Conservation (phyloP, 805 yeast genomes). For the Geotrichum ghanense region DNA sequence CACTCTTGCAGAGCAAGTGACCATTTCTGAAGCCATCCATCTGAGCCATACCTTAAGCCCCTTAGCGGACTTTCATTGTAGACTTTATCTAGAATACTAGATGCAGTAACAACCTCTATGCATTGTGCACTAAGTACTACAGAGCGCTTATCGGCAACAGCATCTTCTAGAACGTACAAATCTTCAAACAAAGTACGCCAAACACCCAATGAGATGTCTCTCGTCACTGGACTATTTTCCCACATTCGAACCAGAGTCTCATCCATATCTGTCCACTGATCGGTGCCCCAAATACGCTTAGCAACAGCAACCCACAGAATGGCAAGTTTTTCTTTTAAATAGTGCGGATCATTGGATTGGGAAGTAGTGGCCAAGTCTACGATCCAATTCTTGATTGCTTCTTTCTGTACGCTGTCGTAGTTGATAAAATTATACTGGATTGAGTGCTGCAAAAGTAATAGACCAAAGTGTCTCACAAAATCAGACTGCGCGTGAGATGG, state of each 20-base stretch:
- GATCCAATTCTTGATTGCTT: slow-evolving; percentile 74
- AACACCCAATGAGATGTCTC: slow-evolving; percentile 70
- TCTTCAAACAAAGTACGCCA: slow-evolving; percentile 88
- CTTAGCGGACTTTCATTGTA: slow-evolving; percentile 50
- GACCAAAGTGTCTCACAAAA: slow-evolving; percentile 82
- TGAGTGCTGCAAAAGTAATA: slow-evolving; percentile 66
- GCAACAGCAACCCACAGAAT: slow-evolving; percentile 86
- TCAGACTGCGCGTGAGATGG: slow-evolving; percentile 48
- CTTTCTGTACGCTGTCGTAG: slow-evolving; percentile 46
- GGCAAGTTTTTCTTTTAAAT: slow-evolving; percentile 79
- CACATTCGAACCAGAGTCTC: slow-evolving; percentile 61
- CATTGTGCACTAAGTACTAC: slow-evolving; percentile 71
- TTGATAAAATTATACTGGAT: slow-evolving; percentile 42
- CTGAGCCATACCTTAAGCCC: slow-evolving; percentile 52
- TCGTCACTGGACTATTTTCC: slow-evolving; percentile 48
- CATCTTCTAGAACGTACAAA: slow-evolving; percentile 81
- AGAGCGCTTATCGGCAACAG: slow-evolving; percentile 72
- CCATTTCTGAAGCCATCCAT: slow-evolving; percentile 89
- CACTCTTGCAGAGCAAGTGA: slow-evolving; percentile 35
- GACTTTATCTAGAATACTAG: slow-evolving; percentile 44
- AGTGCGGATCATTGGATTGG: slow-evolving; percentile 67
- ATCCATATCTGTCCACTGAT: slow-evolving; percentile 86
- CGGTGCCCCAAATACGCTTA: slow-evolving; percentile 80
- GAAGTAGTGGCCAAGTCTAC: slow-evolving; percentile 61
- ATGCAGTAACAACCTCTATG: slow-evolving; percentile 72